Base-by-base conservation (phyloP, 2,329 filamentous ascomycete genomes). In the Sporothrix humicola region DNA sequence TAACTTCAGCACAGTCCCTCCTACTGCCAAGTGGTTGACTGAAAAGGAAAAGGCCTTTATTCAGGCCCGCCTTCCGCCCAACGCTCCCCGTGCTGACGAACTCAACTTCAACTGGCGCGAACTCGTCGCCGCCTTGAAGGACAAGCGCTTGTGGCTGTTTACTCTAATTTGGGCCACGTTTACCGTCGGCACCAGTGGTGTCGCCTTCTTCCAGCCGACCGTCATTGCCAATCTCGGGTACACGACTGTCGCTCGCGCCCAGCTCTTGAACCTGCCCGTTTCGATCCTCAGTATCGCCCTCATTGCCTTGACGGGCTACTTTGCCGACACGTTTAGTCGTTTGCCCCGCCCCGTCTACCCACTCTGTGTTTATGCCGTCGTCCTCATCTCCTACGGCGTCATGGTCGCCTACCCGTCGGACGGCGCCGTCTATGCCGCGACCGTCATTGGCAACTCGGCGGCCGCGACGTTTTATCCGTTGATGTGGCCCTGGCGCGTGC, bases 41-140 rank as follows among this genome's bases (percentile, higher is more conserved):
- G 81, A 83, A 3, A 82, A 77, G 59, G 85, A 87, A 66, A 85
- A 85, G 75, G 82, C 81, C 5, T 87, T 86, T 75, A 81, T 87
- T 20, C 83, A 87, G 77, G 83, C 83, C 15, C 81, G 84, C 17
- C 81, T 86, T 0, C 84, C 84, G 1, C 74, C 79, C 2, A 85
- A 85, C 73, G 79, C 84, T 0, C 84, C 85, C 0, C 79, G 82
- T 1, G 80, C 82, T 8, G 79, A 76, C 5, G 84, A 86, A 74
- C 68, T 80, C 23, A 79, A 84, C 75, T 85, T 86, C 74, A 80
- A 81, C 26, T 76, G 81, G 68, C 76, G 77, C 7, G 84, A 85
- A 75, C 80, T 85, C 26, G 72, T 82, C 4, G 75, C 77, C 2
- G 79, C 82, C 0, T 77, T 86, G 6, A 84, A 82, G 71, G 82